These are phyloP conservation scores for Microcos paniculata DNA, from an alignment of 345 rosid genomes.

Conservation along the genomic window DNA sequence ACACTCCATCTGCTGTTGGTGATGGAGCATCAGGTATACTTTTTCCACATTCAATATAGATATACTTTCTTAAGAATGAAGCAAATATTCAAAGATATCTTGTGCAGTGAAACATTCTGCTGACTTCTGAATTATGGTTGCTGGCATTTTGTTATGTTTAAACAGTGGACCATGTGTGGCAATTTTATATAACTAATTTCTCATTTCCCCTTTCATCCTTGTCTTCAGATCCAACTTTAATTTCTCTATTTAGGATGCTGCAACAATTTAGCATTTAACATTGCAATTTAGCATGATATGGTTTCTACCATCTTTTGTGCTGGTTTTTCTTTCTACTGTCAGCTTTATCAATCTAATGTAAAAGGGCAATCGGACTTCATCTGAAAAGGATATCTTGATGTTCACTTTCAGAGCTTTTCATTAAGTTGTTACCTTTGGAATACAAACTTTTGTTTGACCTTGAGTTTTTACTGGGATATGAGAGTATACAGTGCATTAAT, in stretches of 20 bases:
- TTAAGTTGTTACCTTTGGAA: not conserved
- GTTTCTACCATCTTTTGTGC: not conserved
- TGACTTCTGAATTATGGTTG: not conserved
- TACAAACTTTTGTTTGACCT: not conserved
- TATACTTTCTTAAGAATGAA: not conserved
- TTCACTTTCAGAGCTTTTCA: not conserved
- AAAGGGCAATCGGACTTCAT: not conserved
- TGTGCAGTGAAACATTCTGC: not conserved
- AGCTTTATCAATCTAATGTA: not conserved
- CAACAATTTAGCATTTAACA: not conserved
- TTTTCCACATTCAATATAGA: not conserved
- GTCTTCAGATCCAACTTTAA: not conserved
- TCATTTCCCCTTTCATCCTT: not conserved
- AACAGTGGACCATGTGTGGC: not conserved
- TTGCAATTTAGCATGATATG: not conserved
- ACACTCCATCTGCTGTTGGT: conserved; percentile 88
- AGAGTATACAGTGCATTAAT: not conserved
- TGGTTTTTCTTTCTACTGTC: not conserved
- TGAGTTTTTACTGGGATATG: not conserved
- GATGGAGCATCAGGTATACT: conserved; percentile 75
- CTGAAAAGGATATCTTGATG: not conserved
- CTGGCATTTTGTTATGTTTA: not conserved
- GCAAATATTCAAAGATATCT: not conserved
- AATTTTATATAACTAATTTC: not conserved
- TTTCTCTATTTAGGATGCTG: not conserved